Conservation (phyloP, 768 basidiomycete species). For the Suillus subaureus region DNA sequence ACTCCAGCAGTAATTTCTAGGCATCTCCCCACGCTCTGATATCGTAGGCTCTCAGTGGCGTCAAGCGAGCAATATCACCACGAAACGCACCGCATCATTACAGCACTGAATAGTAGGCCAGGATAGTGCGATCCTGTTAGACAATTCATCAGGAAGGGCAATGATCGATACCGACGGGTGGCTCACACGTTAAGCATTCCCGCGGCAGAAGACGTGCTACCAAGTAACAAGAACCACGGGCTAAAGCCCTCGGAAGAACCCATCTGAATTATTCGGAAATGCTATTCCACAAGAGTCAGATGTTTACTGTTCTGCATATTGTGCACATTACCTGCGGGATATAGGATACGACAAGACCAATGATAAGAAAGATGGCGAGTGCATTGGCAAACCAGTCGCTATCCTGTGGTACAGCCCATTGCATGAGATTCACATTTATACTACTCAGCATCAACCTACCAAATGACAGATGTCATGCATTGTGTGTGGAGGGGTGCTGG, state of each 20-base stretch:
- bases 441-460: neutral
- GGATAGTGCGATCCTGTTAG: constrained; percentile 75
- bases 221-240: constrained; percentile 88
- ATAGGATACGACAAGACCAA: constrained; percentile 83
- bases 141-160: neutral
- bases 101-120: constrained; percentile 86
- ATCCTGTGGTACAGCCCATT: constrained; percentile 41
- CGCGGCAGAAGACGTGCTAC: constrained; percentile 80
- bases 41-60: neutral
- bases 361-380: constrained; percentile 65
- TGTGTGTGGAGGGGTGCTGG: neutral
- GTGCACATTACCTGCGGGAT: constrained; percentile 64
- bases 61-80: neutral
- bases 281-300: constrained; percentile 41
- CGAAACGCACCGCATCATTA: constrained; percentile 60
- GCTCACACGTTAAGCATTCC: constrained; percentile 83
- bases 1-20: constrained; percentile 82
- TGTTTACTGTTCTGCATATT: neutral
- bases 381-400: constrained; percentile 70
- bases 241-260: constrained; percentile 88
- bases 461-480: neutral
- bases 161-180: neutral
- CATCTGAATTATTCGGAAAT: constrained; percentile 75
- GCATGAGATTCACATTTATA: neutral
- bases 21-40: constrained; percentile 69